phyloP scores from a whole-genome alignment of 2,329 filamentous ascomycete genomes.

The Epichloe hybrida region DNA sequence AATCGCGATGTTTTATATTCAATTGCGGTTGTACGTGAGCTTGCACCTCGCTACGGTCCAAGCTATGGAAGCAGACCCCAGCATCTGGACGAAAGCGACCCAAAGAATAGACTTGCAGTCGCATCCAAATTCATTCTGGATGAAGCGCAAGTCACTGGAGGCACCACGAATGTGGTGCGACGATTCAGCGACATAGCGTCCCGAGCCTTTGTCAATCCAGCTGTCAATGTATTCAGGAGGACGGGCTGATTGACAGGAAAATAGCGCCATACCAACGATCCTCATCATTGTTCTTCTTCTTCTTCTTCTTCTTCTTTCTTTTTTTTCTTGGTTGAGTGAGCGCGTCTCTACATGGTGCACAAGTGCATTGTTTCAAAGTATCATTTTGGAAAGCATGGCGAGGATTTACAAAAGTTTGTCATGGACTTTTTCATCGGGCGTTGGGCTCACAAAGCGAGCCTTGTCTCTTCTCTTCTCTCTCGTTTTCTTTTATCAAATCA shows the following conservation, averaged over 20 bases:
- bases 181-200: constrained; percentile 55
- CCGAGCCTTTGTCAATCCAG: constrained; percentile 43
- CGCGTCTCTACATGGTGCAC: no score
- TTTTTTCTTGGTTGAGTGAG: constrained; percentile 1
- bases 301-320: not conserved
- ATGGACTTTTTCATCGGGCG: constrained; percentile 11
- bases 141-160: constrained; percentile 48
- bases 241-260: constrained; percentile 4
- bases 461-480: not conserved
- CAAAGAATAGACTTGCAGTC: constrained; percentile 52
- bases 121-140: constrained; percentile 57
- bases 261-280: not conserved
- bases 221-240: constrained; percentile 29
- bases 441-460: constrained; percentile 9
- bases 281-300: not conserved
- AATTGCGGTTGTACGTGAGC: constrained; percentile 64
- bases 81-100: constrained; percentile 52
- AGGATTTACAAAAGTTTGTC: constrained; percentile 16
- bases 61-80: constrained; percentile 43
- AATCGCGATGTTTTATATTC: constrained; percentile 87
- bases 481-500: not conserved
- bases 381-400: constrained; percentile 22
- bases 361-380: constrained; percentile 8
- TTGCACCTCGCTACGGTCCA: constrained; percentile 51
- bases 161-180: constrained; percentile 61